Conservation (phyloP, 1,284 basidiomycete species). For the Leccinum solheimii region DNA sequence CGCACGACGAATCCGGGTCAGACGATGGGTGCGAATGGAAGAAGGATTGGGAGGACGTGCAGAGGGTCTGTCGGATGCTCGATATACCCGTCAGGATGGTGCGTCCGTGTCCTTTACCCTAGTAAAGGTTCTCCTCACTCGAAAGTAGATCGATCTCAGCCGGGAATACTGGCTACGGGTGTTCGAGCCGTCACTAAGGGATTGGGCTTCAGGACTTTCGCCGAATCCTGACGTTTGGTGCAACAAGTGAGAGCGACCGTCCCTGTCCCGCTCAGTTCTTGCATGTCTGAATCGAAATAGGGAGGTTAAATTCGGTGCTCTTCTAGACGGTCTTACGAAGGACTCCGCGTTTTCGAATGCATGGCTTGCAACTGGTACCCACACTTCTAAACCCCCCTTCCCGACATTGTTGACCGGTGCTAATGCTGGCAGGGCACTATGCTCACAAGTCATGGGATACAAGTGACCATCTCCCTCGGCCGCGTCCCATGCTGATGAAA, state of each 20-base stretch:
- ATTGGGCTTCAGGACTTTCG: constrained; percentile 78
- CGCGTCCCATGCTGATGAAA: constrained; percentile 65
- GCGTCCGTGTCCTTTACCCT: constrained; percentile 18
- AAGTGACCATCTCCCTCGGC: constrained; percentile 13
- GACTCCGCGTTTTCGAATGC: constrained; percentile 34
- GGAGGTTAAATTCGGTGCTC: constrained; percentile 92
- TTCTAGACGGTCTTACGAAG: constrained; percentile 64
- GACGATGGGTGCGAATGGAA: constrained; percentile 92
- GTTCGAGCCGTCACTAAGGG: constrained; percentile 78
- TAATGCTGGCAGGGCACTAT: constrained; percentile 72
- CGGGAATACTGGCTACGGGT: constrained; percentile 88
- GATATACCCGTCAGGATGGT: constrained; percentile 73
- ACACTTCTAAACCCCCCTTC: neutral
- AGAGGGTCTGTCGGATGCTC: constrained; percentile 69
- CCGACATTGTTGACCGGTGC: constrained; percentile 1
- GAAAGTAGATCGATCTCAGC: constrained; percentile 72
- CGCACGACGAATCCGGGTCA: constrained; percentile 65
- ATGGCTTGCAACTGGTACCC: constrained; percentile 82
- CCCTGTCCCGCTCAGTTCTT: neutral
- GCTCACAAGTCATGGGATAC: constrained; percentile 65
- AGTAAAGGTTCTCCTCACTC: constrained; percentile 8
- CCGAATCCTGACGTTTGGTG: constrained; percentile 97
- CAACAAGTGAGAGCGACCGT: constrained; percentile 59
- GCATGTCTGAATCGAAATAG: constrained; percentile 38
- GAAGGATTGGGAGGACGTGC: constrained; percentile 91